A percentile compares a stretch with the other conserved stretches of the same genome.
Evolutionary conservation across 2,329 filamentous ascomycete species (phyloP).

Genomic region (Basipetospora chlamydospora): DNA sequence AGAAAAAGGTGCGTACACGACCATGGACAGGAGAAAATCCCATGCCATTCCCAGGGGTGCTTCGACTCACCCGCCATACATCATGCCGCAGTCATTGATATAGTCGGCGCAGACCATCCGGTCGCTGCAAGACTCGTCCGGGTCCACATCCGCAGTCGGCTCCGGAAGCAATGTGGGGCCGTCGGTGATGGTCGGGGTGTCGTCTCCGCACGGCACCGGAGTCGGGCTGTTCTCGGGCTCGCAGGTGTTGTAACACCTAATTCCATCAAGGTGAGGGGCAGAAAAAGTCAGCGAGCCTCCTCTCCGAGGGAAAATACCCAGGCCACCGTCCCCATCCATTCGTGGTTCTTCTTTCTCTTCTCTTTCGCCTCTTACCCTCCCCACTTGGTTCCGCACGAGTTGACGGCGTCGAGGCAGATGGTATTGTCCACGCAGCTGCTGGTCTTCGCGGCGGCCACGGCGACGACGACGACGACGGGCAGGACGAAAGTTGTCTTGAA

Average conservation of each 20-base stretch:
- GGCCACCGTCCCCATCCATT: no score
- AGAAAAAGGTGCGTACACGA: no score
- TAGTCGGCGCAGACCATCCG: slow-evolving; percentile 4
- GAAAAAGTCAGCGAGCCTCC: no score
- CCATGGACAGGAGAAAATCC: no score
- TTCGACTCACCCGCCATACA: slow-evolving; percentile 5
- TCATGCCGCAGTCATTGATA: slow-evolving; percentile 5
- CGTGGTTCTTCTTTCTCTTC: no score
- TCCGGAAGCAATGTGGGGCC: background rate
- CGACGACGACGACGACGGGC: background rate
- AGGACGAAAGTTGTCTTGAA: background rate
- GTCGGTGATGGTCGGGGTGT: background rate
- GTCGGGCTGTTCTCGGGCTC: slow-evolving; percentile 1
- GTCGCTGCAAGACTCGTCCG: background rate
- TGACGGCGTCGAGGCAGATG: slow-evolving; percentile 9
- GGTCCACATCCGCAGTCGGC: background rate
- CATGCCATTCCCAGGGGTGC: no score
- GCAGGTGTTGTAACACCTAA: slow-evolving; percentile 9
- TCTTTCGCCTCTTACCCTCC: slow-evolving; percentile 10
- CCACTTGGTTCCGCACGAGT: slow-evolving; percentile 7
- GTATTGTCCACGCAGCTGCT: background rate
- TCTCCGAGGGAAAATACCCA: no score
- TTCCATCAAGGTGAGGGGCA: no score
- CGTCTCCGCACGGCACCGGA: background rate
- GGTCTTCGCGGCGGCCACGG: background rate